Base-by-base conservation (phyloP, 2,329 filamentous ascomycete genomes). In the Neonectria magnoliae region DNA sequence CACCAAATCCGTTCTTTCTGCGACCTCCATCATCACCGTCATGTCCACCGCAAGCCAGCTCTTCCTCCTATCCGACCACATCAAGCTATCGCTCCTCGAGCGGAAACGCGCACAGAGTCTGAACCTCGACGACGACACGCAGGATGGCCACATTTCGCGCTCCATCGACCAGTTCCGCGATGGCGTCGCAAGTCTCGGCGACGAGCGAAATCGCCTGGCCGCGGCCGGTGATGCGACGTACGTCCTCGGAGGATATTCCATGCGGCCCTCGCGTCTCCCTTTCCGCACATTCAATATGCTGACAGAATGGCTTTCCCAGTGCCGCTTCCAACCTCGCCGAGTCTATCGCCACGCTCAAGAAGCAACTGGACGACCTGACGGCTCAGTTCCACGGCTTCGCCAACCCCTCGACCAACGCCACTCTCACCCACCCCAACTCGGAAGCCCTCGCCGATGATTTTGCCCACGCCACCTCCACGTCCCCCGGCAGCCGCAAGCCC, bases 81-180 rank as follows among this genome's bases (percentile, higher is more conserved):
- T 98, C 85, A 98, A 98, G 81, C 88, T 98, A 66, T 97, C 94
- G 14, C 87, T 99, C 16, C 89, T 98, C 27, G 96, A 98, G 83
- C 90, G 95, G 63, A 91, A 97, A 81, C 90, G 95, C 63, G 93
- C 94, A 53, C 89, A 93, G 73, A 92, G 90, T 14, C 86, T 97
- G 48, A 90, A 93, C 71, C 87, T 97, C 60, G 88, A 93, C 64
- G 88, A 88, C 55, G 91, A 91, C 76, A 89, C 90, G 20, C 93
- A 97, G 79, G 94, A 98, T 81, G 91, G 91, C 44, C 92, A 97
- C 78, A 94, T 98, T 71, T 92, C 92, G 16, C 88, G 93, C 57
- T 98, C 94, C 3, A 84, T 99, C 56, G 93, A 97, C 64, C 93
- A 94, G 68, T 88, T 99, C 68, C 88, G 90, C 61, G 90, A 94